Conservation (phyloP, 2,329 filamentous ascomycete species). For the Sporothrix curviconia region DNA sequence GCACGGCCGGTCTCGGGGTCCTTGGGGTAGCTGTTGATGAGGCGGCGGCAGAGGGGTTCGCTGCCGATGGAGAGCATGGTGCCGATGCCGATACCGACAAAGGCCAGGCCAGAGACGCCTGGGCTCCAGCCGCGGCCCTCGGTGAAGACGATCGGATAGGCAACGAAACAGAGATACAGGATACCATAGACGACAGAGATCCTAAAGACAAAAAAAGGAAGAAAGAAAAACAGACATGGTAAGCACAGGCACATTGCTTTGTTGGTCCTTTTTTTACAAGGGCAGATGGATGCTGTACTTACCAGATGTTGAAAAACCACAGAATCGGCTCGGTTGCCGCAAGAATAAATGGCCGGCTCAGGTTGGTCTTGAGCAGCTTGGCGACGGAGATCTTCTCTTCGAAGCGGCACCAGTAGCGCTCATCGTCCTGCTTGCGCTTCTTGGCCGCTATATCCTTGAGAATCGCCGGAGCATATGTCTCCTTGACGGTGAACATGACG, state of each 20-base stretch:
- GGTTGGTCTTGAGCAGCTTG: slow-evolving; percentile 64
- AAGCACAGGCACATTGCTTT: no score
- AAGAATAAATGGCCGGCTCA: slow-evolving; percentile 72
- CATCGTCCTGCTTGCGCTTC: slow-evolving; percentile 62
- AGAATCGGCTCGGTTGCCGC: slow-evolving; percentile 75
- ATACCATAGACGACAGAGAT: slow-evolving; percentile 82
- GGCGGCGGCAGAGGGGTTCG: slow-evolving; percentile 65
- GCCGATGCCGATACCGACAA: slow-evolving; percentile 63
- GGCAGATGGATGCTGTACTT: no score
- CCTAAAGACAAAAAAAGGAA: slow-evolving; percentile 39
- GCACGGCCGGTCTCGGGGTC: slow-evolving; percentile 70
- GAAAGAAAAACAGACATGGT: no score
- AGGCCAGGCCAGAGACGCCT: slow-evolving; percentile 68
- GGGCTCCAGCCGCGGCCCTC: slow-evolving; percentile 69
- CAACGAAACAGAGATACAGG: slow-evolving; percentile 79
- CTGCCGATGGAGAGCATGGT: slow-evolving; percentile 53
- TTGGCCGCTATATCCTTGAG: slow-evolving; percentile 59
- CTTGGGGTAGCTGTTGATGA: slow-evolving; percentile 70
- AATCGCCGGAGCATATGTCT: slow-evolving; percentile 71
- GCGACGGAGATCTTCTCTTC: slow-evolving; percentile 62
- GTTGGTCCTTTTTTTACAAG: no score
- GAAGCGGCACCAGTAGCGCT: slow-evolving; percentile 72
- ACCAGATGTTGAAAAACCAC: slow-evolving; percentile 64
- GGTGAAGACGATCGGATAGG: slow-evolving; percentile 78
- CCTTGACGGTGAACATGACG: slow-evolving; percentile 55